Evolutionary conservation across 345 rosid genomes (phyloP).

Genomic region (Litchi chinensis): DNA sequence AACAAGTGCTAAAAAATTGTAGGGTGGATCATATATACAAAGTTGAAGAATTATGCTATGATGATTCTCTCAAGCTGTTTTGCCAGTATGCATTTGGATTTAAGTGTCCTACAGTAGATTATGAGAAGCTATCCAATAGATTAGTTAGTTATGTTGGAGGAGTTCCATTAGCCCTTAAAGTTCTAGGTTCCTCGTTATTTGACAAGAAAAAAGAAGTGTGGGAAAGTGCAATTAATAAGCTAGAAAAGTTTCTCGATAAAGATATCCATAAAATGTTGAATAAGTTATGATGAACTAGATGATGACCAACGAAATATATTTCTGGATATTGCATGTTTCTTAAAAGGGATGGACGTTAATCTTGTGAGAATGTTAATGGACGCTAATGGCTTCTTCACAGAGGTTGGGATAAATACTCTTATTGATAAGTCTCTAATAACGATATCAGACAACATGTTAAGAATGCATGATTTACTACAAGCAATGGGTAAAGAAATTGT

Average conservation of each 20-base stretch:
- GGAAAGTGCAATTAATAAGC: not conserved
- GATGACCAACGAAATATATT: constrained; percentile 7
- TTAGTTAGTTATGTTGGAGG: not conserved
- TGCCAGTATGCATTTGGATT: not conserved
- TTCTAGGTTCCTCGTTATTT: not conserved
- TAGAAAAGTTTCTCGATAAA: not conserved
- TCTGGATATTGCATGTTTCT: constrained; percentile 25
- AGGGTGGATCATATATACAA: constrained; percentile 1
- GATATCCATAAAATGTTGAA: not conserved
- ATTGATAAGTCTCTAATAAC: constrained; percentile 15
- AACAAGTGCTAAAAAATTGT: not conserved
- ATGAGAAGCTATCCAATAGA: not conserved
- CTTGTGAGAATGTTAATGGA: not conserved
- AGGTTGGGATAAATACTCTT: not conserved
- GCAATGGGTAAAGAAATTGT: constrained; percentile 21
- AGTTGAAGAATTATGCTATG: not conserved
- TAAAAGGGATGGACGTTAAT: constrained; percentile 4
- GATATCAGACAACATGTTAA: not conserved
- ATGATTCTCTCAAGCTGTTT: not conserved
- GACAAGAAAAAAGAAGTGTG: not conserved
- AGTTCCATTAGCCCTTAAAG: constrained; percentile 20
- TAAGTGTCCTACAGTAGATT: not conserved
- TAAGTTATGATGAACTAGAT: constrained; percentile 16
- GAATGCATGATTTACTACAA: constrained; percentile 19
- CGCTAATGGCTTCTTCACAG: not conserved